These are phyloP conservation scores for Dipteronia sinensis DNA, from an alignment of 345 rosid species.

Conservation along the genomic window DNA sequence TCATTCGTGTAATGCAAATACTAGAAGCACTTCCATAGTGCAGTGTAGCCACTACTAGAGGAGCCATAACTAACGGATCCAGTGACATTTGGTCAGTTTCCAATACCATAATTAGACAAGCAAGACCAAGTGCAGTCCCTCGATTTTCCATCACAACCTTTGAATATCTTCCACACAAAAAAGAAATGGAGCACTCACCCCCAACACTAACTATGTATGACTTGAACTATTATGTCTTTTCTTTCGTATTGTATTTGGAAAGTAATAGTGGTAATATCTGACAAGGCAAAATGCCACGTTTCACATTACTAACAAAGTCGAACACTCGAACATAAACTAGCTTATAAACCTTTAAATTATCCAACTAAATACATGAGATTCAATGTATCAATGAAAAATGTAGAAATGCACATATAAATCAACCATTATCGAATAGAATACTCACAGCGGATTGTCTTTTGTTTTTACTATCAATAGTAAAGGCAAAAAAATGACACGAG, in stretches of 20 bases:
- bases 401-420: background rate
- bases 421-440: too few species aligned
- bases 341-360: background rate
- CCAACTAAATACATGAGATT: background rate
- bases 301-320: too few species aligned
- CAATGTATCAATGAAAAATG: background rate
- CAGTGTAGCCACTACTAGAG: conserved; percentile 2
- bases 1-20: background rate
- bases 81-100: background rate
- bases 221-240: background rate
- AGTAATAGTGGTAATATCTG: background rate
- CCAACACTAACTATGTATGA: background rate
- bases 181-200: background rate
- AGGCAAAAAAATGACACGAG: background rate
- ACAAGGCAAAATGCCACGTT: background rate
- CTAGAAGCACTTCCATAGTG: conserved; percentile 8
- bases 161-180: background rate
- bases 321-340: background rate
- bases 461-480: background rate
- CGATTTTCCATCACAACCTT: background rate
- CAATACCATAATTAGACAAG: background rate
- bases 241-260: background rate
- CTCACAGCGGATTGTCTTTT: background rate
- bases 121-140: background rate
- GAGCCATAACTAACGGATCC: background rate